Conservation (phyloP, 1,139 yeast genomes). For the Diutina pseudorugosa region DNA sequence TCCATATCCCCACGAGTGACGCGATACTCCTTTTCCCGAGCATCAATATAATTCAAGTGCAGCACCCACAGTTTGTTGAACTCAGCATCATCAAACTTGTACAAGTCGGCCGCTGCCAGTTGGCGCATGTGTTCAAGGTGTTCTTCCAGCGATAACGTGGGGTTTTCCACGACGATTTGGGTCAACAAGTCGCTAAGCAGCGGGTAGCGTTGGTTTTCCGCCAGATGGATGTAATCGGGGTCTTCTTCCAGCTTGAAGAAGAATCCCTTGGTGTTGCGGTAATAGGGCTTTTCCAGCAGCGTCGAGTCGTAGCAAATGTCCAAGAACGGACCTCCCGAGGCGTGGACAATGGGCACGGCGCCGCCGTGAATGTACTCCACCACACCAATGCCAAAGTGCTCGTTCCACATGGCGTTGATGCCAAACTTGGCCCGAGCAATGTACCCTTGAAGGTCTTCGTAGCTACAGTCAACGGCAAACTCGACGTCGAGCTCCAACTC, state of each 20-base stretch:
- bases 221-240: slow-evolving; percentile 39
- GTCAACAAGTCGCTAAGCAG: background rate
- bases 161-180: background rate
- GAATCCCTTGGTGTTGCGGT: slow-evolving; percentile 49
- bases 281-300: slow-evolving; percentile 7
- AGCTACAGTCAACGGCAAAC: slow-evolving; percentile 68
- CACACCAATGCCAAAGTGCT: slow-evolving; percentile 96
- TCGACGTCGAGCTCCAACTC: slow-evolving; percentile 43
- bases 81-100: background rate
- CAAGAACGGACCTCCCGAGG: slow-evolving; percentile 85
- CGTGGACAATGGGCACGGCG: slow-evolving; percentile 79
- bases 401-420: slow-evolving; percentile 98
- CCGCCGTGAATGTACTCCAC: slow-evolving; percentile 91
- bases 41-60: background rate
- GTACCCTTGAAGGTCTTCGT: slow-evolving; percentile 43
- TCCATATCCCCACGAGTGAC: background rate
- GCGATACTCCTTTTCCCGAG: background rate
- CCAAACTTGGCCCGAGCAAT: slow-evolving; percentile 62
- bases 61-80: background rate
- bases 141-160: background rate
- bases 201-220: background rate
- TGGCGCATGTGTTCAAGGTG: background rate
- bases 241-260: slow-evolving; percentile 49
- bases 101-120: background rate
- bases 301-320: slow-evolving; percentile 38